phyloP scores from a whole-genome alignment of 768 basidiomycete genomes.

The Grammothele lineata region DNA sequence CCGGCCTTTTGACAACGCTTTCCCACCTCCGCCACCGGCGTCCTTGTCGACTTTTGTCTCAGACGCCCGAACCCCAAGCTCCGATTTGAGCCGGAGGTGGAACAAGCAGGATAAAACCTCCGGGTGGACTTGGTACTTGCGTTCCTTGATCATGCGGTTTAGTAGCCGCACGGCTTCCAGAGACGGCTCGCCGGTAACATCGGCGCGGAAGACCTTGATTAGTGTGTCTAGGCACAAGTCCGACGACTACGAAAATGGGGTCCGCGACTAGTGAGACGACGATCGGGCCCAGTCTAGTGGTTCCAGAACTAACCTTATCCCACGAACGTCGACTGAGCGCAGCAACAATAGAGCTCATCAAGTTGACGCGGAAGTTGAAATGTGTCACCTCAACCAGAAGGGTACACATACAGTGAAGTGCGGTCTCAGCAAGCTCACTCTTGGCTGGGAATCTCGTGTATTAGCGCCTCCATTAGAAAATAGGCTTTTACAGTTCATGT shows the following conservation, averaged over 20 bases:
- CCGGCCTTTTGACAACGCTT: slow-evolving; percentile 41
- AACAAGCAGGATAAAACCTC: slow-evolving; percentile 82
- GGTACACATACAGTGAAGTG: slow-evolving; percentile 85
- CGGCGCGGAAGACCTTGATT: slow-evolving; percentile 77
- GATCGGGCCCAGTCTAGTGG: not conserved
- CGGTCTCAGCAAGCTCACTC: slow-evolving; percentile 59
- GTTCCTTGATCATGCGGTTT: slow-evolving; percentile 95
- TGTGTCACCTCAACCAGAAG: slow-evolving; percentile 80
- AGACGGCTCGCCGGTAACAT: slow-evolving; percentile 76
- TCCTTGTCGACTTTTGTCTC: slow-evolving; percentile 60
- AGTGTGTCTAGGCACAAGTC: slow-evolving; percentile 81
- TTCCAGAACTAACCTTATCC: slow-evolving; percentile 65
- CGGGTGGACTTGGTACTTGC: slow-evolving; percentile 84
- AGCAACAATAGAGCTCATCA: slow-evolving; percentile 84
- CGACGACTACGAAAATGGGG: slow-evolving; percentile 53
- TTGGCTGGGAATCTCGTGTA: slow-evolving; percentile 41
- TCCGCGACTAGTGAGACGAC: slow-evolving; percentile 9
- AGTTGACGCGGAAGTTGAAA: slow-evolving; percentile 94
- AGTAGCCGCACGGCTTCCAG: slow-evolving; percentile 86
- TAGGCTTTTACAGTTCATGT: not conserved
- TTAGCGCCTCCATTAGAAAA: slow-evolving; percentile 19
- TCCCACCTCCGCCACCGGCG: slow-evolving; percentile 21
- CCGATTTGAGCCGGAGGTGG: slow-evolving; percentile 81
- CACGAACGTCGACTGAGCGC: slow-evolving; percentile 82
- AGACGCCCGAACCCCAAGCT: slow-evolving; percentile 78